Conservation (phyloP, 139 green algal genomes). For the Tetradesmus obliquus region DNA sequence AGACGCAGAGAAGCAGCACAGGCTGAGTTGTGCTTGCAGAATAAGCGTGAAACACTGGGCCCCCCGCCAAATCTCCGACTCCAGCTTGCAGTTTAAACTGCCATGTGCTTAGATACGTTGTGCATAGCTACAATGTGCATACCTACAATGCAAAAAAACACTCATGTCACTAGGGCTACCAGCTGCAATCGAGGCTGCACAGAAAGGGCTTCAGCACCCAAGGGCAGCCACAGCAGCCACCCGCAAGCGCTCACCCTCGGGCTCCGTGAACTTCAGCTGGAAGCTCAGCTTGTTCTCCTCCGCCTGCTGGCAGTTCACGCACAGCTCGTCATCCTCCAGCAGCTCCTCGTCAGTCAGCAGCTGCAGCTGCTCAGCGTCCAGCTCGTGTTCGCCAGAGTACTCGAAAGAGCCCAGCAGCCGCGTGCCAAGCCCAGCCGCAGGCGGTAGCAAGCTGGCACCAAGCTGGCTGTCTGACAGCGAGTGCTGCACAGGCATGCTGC, state of each 20-base stretch:
- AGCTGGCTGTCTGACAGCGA: not conserved
- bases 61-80: too few relatives aligned
- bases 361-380: slow-evolving; percentile 9
- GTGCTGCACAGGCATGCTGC: slow-evolving; percentile 6
- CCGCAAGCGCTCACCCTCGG: slow-evolving; percentile 55
- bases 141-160: not conserved
- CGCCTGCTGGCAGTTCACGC: slow-evolving; percentile 74
- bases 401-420: slow-evolving; percentile 7
- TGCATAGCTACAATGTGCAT: not conserved
- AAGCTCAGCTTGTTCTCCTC: slow-evolving; percentile 82
- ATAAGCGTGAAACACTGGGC: not conserved
- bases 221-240: not conserved
- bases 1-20: not conserved
- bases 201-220: not conserved
- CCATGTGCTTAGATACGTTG: not conserved
- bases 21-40: not conserved
- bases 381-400: slow-evolving; percentile 23
- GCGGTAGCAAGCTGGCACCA: not conserved
- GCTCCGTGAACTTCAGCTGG: slow-evolving; percentile 79
- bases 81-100: not conserved
- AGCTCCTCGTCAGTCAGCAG: slow-evolving; percentile 35
- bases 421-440: slow-evolving; percentile 18
- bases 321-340: slow-evolving; percentile 63
- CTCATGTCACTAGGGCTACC: not conserved
- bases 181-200: not conserved